Evolutionary conservation across 148 eudicot genomes (phyloP).

Genomic region (Linanthus parryae): DNA sequence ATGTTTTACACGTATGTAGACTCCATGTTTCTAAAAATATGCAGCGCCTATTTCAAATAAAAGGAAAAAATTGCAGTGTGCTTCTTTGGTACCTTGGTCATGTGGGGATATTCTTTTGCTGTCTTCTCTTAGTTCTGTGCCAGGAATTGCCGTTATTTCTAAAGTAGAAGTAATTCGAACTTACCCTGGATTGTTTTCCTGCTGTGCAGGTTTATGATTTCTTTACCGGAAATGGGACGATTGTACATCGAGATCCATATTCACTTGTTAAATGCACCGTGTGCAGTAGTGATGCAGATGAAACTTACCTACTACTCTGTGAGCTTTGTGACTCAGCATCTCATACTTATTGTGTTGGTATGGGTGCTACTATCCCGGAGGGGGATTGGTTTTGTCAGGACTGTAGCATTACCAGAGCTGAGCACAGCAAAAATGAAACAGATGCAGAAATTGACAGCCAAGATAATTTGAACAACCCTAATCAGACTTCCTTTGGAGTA

Average conservation of each 20-base stretch:
- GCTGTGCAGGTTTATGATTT: slow-evolving; percentile 43
- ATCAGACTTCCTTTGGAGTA: slow-evolving; percentile 11
- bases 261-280: slow-evolving; percentile 44
- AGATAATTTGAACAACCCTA: slow-evolving; percentile 2
- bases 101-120: no score
- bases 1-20: no score
- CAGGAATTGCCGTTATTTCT: no score
- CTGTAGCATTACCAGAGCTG: slow-evolving; percentile 54
- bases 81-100: no score
- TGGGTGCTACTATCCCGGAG: slow-evolving; percentile 81
- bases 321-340: slow-evolving; percentile 79
- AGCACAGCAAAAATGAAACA: slow-evolving; percentile 32
- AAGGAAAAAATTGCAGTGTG: no score
- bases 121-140: no score
- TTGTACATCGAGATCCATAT: slow-evolving; percentile 47
- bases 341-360: slow-evolving; percentile 83
- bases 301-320: slow-evolving; percentile 62
- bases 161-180: no score
- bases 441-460: slow-evolving; percentile 13
- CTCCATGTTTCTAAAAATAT: no score
- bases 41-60: no score
- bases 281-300: slow-evolving; percentile 49
- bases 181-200: neutral
- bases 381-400: slow-evolving; percentile 91
- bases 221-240: slow-evolving; percentile 36